Evolutionary conservation across 306 rosid genomes (phyloP).

Genomic region (Luffa aegyptiaca): DNA sequence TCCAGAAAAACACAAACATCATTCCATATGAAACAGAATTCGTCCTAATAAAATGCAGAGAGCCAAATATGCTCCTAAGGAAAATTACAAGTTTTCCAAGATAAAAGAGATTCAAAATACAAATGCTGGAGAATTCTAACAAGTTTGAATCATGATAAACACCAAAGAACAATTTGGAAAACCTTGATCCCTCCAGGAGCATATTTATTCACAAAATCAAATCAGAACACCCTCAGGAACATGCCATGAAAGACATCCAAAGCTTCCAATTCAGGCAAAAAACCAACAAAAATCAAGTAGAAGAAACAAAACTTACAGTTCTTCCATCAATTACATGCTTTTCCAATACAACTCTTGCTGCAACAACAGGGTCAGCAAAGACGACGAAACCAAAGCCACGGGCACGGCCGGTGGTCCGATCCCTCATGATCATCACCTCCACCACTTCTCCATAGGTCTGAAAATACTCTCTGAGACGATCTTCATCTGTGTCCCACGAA

Average conservation of each 20-base stretch:
- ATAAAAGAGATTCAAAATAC: background rate
- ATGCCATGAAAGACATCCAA: background rate
- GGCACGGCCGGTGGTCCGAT: conserved; percentile 95
- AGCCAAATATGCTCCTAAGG: background rate
- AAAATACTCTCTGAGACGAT: conserved; percentile 85
- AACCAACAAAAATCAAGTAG: background rate
- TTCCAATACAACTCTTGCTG: conserved; percentile 67
- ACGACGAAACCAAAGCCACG: conserved; percentile 93
- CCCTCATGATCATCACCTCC: conserved; percentile 96
- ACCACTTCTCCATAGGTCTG: conserved; percentile 73
- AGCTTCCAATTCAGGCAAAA: background rate
- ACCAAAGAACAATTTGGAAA: background rate
- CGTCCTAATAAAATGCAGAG: background rate
- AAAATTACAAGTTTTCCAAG: background rate
- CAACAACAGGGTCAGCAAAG: conserved; percentile 74
- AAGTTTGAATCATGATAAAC: background rate
- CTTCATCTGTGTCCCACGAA: conserved; percentile 98
- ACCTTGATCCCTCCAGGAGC: background rate
- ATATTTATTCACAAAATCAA: background rate
- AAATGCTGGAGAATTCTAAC: background rate
- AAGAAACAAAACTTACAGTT: conserved; percentile 47
- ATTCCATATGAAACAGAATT: background rate
- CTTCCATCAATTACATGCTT: conserved; percentile 93
- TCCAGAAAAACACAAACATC: background rate
- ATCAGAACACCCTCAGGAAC: background rate